Evolutionary conservation across 75 land plant genomes (phyloP), one percentile per base, ranked within the genome.

Genomic region (Cupressus sempervirens): DNA sequence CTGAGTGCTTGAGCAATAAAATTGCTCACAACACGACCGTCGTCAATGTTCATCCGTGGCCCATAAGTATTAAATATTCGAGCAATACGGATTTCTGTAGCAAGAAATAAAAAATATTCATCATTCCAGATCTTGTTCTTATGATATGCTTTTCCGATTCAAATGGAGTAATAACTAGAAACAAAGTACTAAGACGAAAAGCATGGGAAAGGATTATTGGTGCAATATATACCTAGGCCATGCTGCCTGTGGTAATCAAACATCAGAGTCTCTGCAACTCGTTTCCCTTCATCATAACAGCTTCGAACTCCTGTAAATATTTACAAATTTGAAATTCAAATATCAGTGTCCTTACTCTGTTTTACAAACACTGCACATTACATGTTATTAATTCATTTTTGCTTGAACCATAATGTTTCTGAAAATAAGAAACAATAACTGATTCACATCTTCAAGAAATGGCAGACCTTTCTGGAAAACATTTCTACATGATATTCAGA

Each of bases 11-110:
- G 99, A 65, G 99, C 99, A 36, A 97, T 92, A 85, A 97, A 97
- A 84, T 97, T 97, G 91, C 99, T 97, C 83, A 97, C 99, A 83
- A 97, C 99, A 70, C 99, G 95, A 7, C 99, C 99, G 90, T 97
- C 99, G 82, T 97, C 99, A 82, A 97, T 97, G 85, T 93, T 94
- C 98, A 96, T 96, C 14, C 99, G 90, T 6, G 99, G 99, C 12
- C 99, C 99, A 90, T 97, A 97, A 1, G 99, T 97, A 81, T 97
- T 97, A 86, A 97, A 97, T 56, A 97, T 97, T 15, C 99, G 92
- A 41, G 99, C 99, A 91, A 97, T 94, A 2, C 99, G 89, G 34
- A 97, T 94, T 84, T 97, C 96, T 94, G 87, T 62, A 46, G 53
- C 58, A 84, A 68, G 36, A 83, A 29, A 83, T 4, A 40, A 35